These are phyloP conservation scores for Laguncularia racemosa DNA, from an alignment of 345 rosid genomes.

Conservation along the genomic window DNA sequence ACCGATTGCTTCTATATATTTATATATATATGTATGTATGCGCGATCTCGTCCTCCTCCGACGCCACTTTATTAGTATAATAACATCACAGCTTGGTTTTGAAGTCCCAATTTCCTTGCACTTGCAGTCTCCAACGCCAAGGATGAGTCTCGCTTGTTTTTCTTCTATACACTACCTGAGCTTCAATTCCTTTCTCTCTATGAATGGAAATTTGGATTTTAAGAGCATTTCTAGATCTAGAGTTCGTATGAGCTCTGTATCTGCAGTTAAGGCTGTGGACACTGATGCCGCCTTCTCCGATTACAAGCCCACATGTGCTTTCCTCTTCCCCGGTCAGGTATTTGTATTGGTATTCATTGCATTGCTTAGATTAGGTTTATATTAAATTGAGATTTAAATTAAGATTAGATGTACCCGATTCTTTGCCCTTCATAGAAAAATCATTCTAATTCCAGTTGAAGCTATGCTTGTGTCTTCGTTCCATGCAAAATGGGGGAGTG, in stretches of 20 bases:
- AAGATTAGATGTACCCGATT: neutral
- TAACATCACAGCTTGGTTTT: too few species aligned
- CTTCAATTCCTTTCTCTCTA: constrained; percentile 21
- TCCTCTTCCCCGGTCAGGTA: constrained; percentile 98
- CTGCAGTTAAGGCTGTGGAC: constrained; percentile 41
- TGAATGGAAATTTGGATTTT: constrained; percentile 18
- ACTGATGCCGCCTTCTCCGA: constrained; percentile 55
- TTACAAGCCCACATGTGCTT: constrained; percentile 71
- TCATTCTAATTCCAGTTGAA: too few species aligned
- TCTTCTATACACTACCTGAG: neutral
- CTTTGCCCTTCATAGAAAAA: neutral
- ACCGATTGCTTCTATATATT: too few species aligned
- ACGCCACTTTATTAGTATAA: too few species aligned
- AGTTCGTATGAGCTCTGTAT: constrained; percentile 63
- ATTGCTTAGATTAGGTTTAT: neutral
- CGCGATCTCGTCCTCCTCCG: too few species aligned
- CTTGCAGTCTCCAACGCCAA: too few species aligned
- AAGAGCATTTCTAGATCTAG: constrained; percentile 40
- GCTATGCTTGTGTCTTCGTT: neutral
- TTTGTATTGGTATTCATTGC: too few species aligned
- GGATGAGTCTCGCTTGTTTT: too few species aligned
- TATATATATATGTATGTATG: too few species aligned
- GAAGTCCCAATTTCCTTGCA: too few species aligned
- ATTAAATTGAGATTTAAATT: neutral
- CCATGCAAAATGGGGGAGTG: neutral